Base-by-base conservation (phyloP, 306 rosid species). In the Glycine tomentella region DNA sequence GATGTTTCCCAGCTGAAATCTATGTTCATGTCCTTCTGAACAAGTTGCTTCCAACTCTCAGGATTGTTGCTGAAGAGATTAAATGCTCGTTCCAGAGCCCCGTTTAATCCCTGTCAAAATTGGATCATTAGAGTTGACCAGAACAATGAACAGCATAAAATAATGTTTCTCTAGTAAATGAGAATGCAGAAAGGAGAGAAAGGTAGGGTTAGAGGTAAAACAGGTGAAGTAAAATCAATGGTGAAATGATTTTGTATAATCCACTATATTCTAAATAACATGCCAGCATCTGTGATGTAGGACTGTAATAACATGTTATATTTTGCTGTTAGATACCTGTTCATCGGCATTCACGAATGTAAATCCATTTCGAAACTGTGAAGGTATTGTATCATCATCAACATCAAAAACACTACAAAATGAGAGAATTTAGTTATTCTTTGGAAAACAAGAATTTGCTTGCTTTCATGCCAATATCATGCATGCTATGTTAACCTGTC, bases 1-100 rank as follows among this genome's bases (percentile, higher is more conserved):
- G 99, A 92, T 69, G 93, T 74, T 12, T 90, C 98, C 99, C 99
- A 95, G 85, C 99, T 93, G 84, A 93, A 93, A 86, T 95, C 99
- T 72, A 89, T 79, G 61, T 63, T 86, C 98, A 95, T 95, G 82
- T 74, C 98, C 80, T 88, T 93, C 82, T 86, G 90, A 81, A 95
- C 97, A 72, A 95, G 96, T 86, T 86, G 88, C 79, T 77, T 83
- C 99, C 99, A 95, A 34, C 82, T 50, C 48, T 84, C 81, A 12
- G 92, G 97, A 70, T 92, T 76, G 9, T 76, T 87, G 68, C 0
- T 72, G 84, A 84, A 89, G 88, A 81, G 90, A 57, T 80, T 63
- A 68, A 93, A 78, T 49, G 99, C 93, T 4, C 98, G 97, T 59
- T 77, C 93, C 80, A 95, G 31, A 72, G 94, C 97, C 70, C 70